Evolutionary conservation across 108 stramenopile genomes (phyloP).

Genomic region (Epithemia pelagica): DNA sequence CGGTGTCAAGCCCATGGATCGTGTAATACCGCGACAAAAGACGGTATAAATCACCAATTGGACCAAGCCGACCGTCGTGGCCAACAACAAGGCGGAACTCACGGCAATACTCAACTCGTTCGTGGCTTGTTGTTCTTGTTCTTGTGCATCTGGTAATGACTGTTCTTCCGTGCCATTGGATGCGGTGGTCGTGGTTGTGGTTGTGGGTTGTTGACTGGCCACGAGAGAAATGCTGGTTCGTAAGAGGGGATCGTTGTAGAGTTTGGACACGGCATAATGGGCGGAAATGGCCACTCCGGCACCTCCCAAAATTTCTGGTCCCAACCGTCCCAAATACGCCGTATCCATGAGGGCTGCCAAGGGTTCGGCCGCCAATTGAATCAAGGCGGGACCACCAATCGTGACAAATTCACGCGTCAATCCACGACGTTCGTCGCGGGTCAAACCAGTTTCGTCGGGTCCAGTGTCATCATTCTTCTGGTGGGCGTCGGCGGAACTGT

Average conservation of each 20-base stretch:
- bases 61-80: slow-evolving; percentile 66
- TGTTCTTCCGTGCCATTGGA: slow-evolving; percentile 8
- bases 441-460: too few relatives aligned
- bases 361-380: slow-evolving; percentile 89
- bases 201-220: slow-evolving; percentile 66
- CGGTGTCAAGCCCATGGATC: slow-evolving; percentile 63
- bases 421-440: too few relatives aligned
- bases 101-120: slow-evolving; percentile 66
- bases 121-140: slow-evolving; percentile 1
- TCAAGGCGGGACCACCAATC: slow-evolving; percentile 82
- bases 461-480: too few relatives aligned
- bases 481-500: too few relatives aligned
- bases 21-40: slow-evolving; percentile 48
- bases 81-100: slow-evolving; percentile 77
- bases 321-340: slow-evolving; percentile 74
- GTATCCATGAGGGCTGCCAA: slow-evolving; percentile 88
- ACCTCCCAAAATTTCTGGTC: slow-evolving; percentile 84
- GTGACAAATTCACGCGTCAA: slow-evolving; percentile 77
- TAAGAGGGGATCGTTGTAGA: slow-evolving; percentile 91
- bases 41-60: slow-evolving; percentile 71
- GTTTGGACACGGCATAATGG: slow-evolving; percentile 83
- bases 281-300: slow-evolving; percentile 90
- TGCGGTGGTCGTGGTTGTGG: not conserved
- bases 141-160: not conserved
- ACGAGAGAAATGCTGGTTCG: slow-evolving; percentile 85